These are phyloP conservation scores for Diddensiella caesifluorescens DNA, from an alignment of 805 yeast species.

Conservation along the genomic window DNA sequence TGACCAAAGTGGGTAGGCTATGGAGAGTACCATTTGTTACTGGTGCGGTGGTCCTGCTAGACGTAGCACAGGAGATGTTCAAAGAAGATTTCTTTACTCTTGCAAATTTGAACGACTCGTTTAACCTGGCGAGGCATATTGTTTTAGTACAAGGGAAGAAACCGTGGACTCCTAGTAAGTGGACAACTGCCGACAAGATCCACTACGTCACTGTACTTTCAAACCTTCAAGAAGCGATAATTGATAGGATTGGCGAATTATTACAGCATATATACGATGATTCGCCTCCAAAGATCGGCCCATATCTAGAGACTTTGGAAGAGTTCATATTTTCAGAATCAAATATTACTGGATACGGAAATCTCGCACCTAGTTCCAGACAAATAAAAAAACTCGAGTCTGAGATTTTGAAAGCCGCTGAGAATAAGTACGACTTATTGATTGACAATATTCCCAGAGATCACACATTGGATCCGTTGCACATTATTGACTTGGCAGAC, in stretches of 20 bases:
- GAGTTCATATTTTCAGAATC: conserved; percentile 47
- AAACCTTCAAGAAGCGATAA: conserved; percentile 42
- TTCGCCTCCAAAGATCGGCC: conserved; percentile 56
- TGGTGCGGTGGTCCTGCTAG: conserved; percentile 44
- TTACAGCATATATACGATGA: conserved; percentile 35
- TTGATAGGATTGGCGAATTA: conserved; percentile 41
- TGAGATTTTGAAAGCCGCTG: conserved; percentile 34
- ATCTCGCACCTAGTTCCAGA: conserved; percentile 38
- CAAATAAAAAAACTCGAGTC: conserved; percentile 39
- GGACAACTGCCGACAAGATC: conserved; percentile 45
- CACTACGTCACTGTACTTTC: conserved; percentile 46
- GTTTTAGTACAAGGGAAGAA: conserved; percentile 22
- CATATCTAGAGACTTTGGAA: conserved; percentile 45
- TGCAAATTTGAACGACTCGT: conserved; percentile 32
- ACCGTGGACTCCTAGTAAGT: conserved; percentile 28
- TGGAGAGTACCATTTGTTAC: conserved; percentile 58
- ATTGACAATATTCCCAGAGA: conserved; percentile 55
- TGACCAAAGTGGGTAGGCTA: conserved; percentile 42
- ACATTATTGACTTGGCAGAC: conserved; percentile 54
- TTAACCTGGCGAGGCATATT: conserved; percentile 30
- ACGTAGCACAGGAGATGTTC: conserved; percentile 43
- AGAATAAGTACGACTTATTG: conserved; percentile 39
- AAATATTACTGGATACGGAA: conserved; percentile 35
- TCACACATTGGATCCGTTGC: conserved; percentile 46
- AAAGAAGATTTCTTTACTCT: conserved; percentile 27